Percentiles rank a stretch among this genome's conserved stretches.
Evolutionary conservation across 805 yeast genomes (phyloP).

Genomic region (Metschnikowia lachancei): DNA sequence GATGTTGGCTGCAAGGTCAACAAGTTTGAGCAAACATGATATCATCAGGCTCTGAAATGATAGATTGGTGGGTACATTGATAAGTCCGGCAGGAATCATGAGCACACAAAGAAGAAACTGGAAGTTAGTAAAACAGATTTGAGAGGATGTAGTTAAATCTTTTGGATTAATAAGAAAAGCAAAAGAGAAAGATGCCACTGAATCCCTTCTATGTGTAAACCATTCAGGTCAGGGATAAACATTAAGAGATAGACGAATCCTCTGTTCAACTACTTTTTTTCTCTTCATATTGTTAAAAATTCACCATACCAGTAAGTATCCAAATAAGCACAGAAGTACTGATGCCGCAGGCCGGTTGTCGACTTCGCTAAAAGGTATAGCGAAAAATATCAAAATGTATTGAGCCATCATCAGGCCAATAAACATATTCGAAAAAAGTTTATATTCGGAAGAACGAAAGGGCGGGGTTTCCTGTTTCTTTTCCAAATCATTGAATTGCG

Average conservation of each 20-base stretch:
- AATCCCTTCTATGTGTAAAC: no score
- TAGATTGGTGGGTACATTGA: constrained; percentile 9
- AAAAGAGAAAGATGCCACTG: no score
- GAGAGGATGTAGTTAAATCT: neutral
- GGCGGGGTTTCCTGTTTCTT: neutral
- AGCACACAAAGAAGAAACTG: constrained; percentile 15
- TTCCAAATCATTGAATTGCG: neutral
- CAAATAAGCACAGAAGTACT: constrained; percentile 20
- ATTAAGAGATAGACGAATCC: no score
- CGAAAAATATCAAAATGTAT: constrained; percentile 29
- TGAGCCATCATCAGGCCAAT: constrained; percentile 25
- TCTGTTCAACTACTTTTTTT: no score
- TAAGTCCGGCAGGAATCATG: constrained; percentile 17
- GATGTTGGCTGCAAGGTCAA: constrained; percentile 21
- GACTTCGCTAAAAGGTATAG: constrained; percentile 36
- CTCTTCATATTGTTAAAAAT: neutral
- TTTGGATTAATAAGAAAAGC: neutral
- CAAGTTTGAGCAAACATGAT: constrained; percentile 21
- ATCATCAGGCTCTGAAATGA: constrained; percentile 17
- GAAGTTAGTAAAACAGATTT: constrained; percentile 1
- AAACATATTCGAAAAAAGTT: constrained; percentile 10
- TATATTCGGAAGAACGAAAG: constrained; percentile 10
- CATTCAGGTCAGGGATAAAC: no score
- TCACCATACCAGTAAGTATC: constrained; percentile 18
- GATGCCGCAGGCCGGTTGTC: constrained; percentile 31